Percentiles rank a stretch among this genome's conserved stretches.
Evolutionary conservation across 768 basidiomycete genomes (phyloP).

Genomic region (Kwoniella mangroviensis): DNA sequence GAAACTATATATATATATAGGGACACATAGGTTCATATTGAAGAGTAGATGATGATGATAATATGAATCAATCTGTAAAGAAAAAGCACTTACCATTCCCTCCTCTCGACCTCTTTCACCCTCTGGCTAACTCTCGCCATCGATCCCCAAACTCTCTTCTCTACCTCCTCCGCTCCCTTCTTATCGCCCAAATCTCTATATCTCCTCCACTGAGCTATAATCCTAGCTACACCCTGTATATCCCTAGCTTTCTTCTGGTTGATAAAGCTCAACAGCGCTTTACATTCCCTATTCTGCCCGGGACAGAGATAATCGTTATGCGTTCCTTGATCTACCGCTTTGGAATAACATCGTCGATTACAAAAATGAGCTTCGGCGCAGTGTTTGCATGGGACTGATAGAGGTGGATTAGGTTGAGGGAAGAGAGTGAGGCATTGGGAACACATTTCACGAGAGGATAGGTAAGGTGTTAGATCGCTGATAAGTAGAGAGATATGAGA

Average conservation of each 20-base stretch:
- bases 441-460: conserved; percentile 68
- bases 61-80: neutral
- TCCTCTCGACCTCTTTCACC: conserved; percentile 60
- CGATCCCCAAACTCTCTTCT: conserved; percentile 59
- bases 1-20: neutral
- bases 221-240: conserved; percentile 72
- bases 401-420: conserved; percentile 62
- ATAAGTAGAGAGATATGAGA: neutral
- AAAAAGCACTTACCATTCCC: conserved; percentile 47
- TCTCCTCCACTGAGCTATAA: conserved; percentile 69
- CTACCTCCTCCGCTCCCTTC: conserved; percentile 64
- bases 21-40: too few relatives aligned
- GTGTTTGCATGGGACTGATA: conserved; percentile 64
- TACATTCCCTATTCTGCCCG: conserved; percentile 71
- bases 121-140: conserved; percentile 79
- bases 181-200: conserved; percentile 63
- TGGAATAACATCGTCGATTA: conserved; percentile 73
- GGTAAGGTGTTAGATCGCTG: conserved; percentile 79
- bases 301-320: conserved; percentile 75
- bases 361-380: conserved; percentile 71
- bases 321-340: conserved; percentile 63
- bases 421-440: conserved; percentile 70
- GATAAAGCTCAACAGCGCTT: conserved; percentile 67
- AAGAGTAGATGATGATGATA: too few relatives aligned
- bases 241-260: conserved; percentile 73